Conservation (phyloP, 257 asterid species). For the Euphrasia confusa region DNA sequence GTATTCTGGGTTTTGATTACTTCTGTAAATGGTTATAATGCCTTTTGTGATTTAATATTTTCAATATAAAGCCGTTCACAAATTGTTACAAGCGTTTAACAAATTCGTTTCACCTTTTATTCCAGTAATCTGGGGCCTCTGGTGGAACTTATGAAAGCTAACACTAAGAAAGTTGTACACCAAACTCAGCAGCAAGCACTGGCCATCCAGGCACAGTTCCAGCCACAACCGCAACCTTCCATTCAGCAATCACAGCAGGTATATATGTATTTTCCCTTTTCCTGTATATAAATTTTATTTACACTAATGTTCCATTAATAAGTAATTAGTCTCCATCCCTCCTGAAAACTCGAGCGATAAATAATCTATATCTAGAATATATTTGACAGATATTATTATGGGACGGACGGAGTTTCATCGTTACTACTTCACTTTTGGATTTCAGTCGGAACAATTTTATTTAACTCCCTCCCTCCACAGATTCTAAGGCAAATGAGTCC, state of each 20-base stretch:
- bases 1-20: slow-evolving; percentile 7
- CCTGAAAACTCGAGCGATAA: slow-evolving; percentile 2
- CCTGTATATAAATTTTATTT: background rate
- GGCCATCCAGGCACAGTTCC: slow-evolving; percentile 67
- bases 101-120: slow-evolving; percentile 21
- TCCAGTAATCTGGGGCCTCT: slow-evolving; percentile 68
- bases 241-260: slow-evolving; percentile 76
- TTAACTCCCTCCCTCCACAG: slow-evolving; percentile 13
- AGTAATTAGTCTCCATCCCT: background rate
- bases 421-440: too few relatives aligned
- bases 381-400: background rate
- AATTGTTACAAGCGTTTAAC: background rate
- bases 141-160: slow-evolving; percentile 77
- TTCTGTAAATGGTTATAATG: background rate
- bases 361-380: slow-evolving; percentile 1
- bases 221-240: slow-evolving; percentile 53
- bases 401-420: too few relatives aligned
- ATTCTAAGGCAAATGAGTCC: slow-evolving; percentile 68
- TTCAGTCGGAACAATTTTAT: background rate
- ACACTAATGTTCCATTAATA: too few relatives aligned
- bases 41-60: background rate
- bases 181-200: slow-evolving; percentile 62
- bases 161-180: slow-evolving; percentile 50
- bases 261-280: slow-evolving; percentile 20
- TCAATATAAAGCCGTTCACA: background rate